These are phyloP conservation scores for Aspergillus leporis DNA, from an alignment of 495 filamentous ascomycete species.

Conservation along the genomic window DNA sequence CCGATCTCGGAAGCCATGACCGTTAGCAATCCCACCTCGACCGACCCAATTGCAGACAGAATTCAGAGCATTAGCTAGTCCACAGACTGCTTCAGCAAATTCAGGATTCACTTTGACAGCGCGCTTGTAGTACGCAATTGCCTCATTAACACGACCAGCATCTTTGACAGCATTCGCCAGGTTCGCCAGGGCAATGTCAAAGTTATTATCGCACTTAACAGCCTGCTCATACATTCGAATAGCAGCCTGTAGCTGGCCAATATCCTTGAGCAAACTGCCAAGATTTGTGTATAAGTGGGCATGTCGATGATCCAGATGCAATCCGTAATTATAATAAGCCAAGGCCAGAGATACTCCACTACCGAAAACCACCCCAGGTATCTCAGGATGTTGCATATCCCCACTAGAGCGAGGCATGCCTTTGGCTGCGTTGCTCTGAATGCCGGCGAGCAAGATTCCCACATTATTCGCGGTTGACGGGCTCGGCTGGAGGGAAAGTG, in stretches of 20 bases:
- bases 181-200: constrained; percentile 97
- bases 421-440: constrained; percentile 71
- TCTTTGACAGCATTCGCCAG: constrained; percentile 98
- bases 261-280: constrained; percentile 93
- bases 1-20: constrained; percentile 73
- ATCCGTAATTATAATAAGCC: constrained; percentile 92
- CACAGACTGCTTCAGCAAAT: constrained; percentile 96
- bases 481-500: constrained; percentile 90
- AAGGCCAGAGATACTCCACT: constrained; percentile 87
- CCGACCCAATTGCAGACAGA: constrained; percentile 96
- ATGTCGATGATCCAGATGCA: constrained; percentile 79
- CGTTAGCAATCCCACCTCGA: constrained; percentile 77
- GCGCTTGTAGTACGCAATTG: constrained; percentile 86
- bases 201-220: constrained; percentile 84
- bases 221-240: constrained; percentile 98
- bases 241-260: constrained; percentile 86
- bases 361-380: constrained; percentile 81
- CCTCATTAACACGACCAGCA: constrained; percentile 87
- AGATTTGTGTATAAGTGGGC: constrained; percentile 99
- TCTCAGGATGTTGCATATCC: constrained; percentile 48
- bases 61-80: constrained; percentile 92
- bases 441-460: constrained; percentile 90
- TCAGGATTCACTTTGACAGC: constrained; percentile 90
- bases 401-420: constrained; percentile 33
- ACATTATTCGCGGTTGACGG: constrained; percentile 99